Evolutionary conservation across 78 protist genomes (phyloP), one percentile per base, ranked within the genome.

Genomic region (Dictyostelium brefeldianum): DNA sequence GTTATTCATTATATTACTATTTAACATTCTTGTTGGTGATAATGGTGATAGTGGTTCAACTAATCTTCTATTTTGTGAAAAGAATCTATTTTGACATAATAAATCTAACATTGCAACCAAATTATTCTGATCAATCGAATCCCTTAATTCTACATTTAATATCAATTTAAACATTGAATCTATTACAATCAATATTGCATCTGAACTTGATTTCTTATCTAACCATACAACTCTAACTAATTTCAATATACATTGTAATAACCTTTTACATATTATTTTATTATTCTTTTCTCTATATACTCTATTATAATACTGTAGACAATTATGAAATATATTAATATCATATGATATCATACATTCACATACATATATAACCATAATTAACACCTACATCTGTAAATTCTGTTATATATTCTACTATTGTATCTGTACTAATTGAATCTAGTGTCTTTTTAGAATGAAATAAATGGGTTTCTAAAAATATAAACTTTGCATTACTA

Each of bases 381-480:
- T 4, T 22, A 22, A 14, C 5, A 59, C 69, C 8, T 59, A 59
- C 69, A 59, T 59, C 69, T 22, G 69, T 59, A 22, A 59, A 59
- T n/a, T 59, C 69, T 0, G 69, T 59, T n/a, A 59, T 59, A 22
- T 59, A 59, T 59, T 59, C 69, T 9, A 59, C 69, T 1, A 59
- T 59, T 20, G 8, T n/a, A 59, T 59, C 69, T 10, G 69, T n/a
- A 59, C 69, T 59, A 59, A 59, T 22, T 22, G n/a, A 59, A 22
- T 59, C 69, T 3, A 59, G n/a, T 22, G 69, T 59, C 25, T 59
- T 59, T 29, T 59, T 59, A n/a, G 69, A 59, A 59, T 59, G 69
- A 59, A 59, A 59, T 59, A 59, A 59, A 59, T 59, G 69, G n/a
- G 69, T 59, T n/a, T 59, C 69, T 59, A 59, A 59, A 59, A 59